Base-by-base conservation (phyloP, 768 basidiomycete genomes). In the Naematelia aurantialba region DNA sequence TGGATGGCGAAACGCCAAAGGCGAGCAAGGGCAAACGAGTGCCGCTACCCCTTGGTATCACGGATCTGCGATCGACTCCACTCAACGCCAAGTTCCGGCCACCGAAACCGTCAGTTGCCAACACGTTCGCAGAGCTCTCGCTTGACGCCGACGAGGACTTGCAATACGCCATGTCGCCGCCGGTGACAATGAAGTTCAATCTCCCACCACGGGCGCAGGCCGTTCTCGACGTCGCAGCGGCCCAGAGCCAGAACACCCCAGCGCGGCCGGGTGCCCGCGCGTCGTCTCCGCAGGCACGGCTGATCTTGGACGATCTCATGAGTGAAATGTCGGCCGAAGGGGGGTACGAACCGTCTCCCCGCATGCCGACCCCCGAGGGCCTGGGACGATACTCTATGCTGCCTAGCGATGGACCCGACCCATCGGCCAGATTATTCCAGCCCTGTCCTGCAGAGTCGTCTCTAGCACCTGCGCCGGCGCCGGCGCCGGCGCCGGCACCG, bases 271-370 rank as follows among this genome's bases (percentile, higher is more conserved):
- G 54, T 3, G 19, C 54, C 14, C 13, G 25, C 26, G 21, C 24
- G 19, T 19, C 10, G 17, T 24, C 27, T 25, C 13, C 22, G 26
- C 29, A 60, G 8, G 53, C 62, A 26, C 54, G 56, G 42, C 26
- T 49, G 26, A 92, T 93, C 1, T 90, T 98, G 61, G 84, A 84
- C 3, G 86, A 86, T 19, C 55, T 77, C 83, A 87, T 76, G 65
- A 59, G 66, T 42, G 69, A 73, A 56, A 69, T 73, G 54, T 39
- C 42, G 26, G 52, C 51, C 13, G 59, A 66, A 13, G 53, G 61
- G 26, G 58, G 55, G 17, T 60, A 63, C 29, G 66, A 60, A 29
- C 61, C 66, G 4, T 66, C 62, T 46, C 69, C 71, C 39, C 52
- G 59, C 11, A 60, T 75, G 58, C 58, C 62, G 10, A 73, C 72